Conservation (phyloP, 1,284 basidiomycete genomes). For the Sanghuangporus weigelae region DNA sequence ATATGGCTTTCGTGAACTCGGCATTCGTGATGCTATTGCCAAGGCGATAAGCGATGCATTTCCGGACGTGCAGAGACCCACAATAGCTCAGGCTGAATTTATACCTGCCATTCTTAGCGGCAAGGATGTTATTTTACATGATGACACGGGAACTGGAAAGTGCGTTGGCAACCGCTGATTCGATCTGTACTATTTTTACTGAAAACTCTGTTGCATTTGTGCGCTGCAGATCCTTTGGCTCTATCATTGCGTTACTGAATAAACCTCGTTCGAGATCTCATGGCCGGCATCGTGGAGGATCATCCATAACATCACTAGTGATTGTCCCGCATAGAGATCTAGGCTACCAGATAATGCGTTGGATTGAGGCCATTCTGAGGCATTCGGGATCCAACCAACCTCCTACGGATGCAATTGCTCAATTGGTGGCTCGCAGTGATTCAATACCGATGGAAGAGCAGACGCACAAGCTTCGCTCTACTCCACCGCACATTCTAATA, state of each 20-base stretch:
- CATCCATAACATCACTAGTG: conserved; percentile 45
- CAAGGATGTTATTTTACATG: conserved; percentile 60
- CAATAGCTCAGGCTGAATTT: conserved; percentile 51
- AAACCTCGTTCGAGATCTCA: conserved; percentile 33
- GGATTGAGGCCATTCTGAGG: conserved; percentile 53
- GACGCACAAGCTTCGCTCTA: conserved; percentile 34
- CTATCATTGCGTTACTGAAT: conserved; percentile 58
- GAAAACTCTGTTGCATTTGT: not conserved
- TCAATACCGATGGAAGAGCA: conserved; percentile 27
- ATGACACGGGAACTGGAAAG: conserved; percentile 75
- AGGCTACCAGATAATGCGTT: conserved; percentile 61
- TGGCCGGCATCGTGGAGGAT: conserved; percentile 20
- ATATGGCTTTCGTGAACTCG: conserved; percentile 28
- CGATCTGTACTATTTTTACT: not conserved
- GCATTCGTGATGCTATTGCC: conserved; percentile 43
- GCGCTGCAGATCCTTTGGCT: conserved; percentile 59
- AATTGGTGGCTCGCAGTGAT: conserved; percentile 55
- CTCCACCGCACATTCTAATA: conserved; percentile 62
- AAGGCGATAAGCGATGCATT: conserved; percentile 51
- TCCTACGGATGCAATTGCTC: conserved; percentile 40
- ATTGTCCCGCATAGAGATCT: conserved; percentile 74
- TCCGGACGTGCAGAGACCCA: conserved; percentile 54
- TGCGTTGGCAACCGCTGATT: conserved; percentile 31
- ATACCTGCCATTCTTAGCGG: conserved; percentile 55
- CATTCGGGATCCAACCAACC: conserved; percentile 25